These are phyloP conservation scores for Fusarium coicis DNA, from an alignment of 2,329 filamentous ascomycete genomes.

Conservation along the genomic window DNA sequence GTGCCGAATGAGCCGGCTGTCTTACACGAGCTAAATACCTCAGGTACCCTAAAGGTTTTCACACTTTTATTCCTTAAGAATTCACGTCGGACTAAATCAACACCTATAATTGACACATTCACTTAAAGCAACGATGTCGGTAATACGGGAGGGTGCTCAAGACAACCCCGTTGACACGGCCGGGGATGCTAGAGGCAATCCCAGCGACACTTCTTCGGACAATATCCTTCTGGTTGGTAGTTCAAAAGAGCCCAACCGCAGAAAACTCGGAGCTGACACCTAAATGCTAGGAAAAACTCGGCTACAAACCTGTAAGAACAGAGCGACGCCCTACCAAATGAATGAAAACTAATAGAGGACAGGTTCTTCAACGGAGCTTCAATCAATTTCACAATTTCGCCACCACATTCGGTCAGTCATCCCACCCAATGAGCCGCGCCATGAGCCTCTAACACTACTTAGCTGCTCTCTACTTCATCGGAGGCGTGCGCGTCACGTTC, in stretches of 20 bases:
- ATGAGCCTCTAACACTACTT: fast-evolving
- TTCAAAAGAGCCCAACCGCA: too few species aligned
- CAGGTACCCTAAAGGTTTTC: not conserved
- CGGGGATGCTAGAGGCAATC: not conserved
- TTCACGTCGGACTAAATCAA: fast-evolving
- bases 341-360: fast-evolving
- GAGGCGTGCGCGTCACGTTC: not conserved
- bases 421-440: fast-evolving
- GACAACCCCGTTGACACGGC: not conserved
- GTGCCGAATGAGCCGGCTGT: not conserved
- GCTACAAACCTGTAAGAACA: not conserved
- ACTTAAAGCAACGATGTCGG: not conserved
- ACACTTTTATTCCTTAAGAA: not conserved
- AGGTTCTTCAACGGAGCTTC: not conserved
- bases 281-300: too few species aligned
- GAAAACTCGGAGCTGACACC: too few species aligned
- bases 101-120: not conserved
- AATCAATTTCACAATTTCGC: slow-evolving; percentile 10
- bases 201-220: too few species aligned
- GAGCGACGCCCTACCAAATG: too few species aligned
- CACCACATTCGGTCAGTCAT: not conserved
- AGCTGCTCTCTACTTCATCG: slow-evolving; percentile 1
- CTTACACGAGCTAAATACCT: not conserved
- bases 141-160: not conserved
- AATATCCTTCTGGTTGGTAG: too few species aligned